phyloP scores from a whole-genome alignment of 2,329 filamentous ascomycete species.

The Kalmusia sp. region DNA sequence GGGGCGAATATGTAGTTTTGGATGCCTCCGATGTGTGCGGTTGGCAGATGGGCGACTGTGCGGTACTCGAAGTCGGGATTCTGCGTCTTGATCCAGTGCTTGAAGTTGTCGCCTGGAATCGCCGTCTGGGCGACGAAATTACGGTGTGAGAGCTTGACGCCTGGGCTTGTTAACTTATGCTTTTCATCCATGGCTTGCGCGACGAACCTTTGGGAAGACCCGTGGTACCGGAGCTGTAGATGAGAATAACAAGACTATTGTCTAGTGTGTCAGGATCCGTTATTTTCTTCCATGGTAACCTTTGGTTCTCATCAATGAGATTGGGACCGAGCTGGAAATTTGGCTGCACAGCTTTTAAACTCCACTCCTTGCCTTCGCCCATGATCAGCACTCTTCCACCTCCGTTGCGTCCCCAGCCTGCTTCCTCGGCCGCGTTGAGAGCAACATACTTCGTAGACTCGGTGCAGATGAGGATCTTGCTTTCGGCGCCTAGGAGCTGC shows the following conservation, averaged over 20 bases:
- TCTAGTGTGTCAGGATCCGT: conserved; percentile 58
- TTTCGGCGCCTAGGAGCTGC: conserved; percentile 53
- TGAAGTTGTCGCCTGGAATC: conserved; percentile 40
- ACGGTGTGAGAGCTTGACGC: conserved; percentile 52
- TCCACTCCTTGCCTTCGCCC: conserved; percentile 50
- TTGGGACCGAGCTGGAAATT: conserved; percentile 28
- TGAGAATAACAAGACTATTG: conserved; percentile 52
- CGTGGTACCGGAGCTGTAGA: conserved; percentile 58
- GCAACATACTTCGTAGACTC: conserved; percentile 57
- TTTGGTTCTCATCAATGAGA: conserved; percentile 49
- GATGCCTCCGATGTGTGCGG: conserved; percentile 57
- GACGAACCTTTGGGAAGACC: conserved; percentile 51
- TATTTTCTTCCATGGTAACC: conserved; percentile 60
- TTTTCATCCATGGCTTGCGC: background rate
- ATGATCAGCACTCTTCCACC: conserved; percentile 60
- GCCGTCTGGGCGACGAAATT: conserved; percentile 53
- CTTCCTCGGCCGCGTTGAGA: conserved; percentile 58
- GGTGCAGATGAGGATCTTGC: conserved; percentile 55
- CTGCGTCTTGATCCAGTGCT: too few species aligned
- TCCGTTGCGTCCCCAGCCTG: conserved; percentile 45
- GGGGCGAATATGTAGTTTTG: conserved; percentile 57
- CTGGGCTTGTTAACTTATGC: conserved; percentile 18
- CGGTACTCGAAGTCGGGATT: too few species aligned
- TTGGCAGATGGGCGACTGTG: conserved; percentile 56
- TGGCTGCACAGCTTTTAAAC: conserved; percentile 38